Evolutionary conservation across 73 alveolate species (phyloP).

Genomic region (Paraurostyla sp.): DNA sequence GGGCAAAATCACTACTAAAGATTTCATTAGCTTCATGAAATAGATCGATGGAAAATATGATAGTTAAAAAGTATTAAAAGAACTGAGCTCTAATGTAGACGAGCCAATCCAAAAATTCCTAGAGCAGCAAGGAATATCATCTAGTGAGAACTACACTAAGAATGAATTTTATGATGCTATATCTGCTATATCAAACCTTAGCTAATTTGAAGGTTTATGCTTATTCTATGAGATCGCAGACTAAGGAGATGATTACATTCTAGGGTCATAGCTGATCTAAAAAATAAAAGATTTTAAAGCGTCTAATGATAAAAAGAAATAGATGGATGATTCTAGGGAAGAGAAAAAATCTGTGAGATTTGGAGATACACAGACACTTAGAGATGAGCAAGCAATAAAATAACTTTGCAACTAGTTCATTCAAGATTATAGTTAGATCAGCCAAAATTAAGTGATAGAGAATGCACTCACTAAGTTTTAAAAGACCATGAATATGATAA

Average conservation of each 20-base stretch:
- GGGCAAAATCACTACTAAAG: too few species aligned
- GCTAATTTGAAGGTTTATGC: background rate
- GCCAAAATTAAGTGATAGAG: background rate
- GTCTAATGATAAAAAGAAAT: background rate
- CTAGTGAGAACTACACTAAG: too few species aligned
- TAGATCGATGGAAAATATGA: too few species aligned
- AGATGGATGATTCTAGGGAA: background rate
- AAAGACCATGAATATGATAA: background rate
- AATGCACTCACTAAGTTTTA: background rate
- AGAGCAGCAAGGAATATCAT: too few species aligned
- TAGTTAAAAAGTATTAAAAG: too few species aligned
- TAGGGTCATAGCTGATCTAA: background rate
- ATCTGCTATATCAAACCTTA: background rate
- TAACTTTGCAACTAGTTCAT: background rate
- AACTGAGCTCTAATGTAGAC: too few species aligned
- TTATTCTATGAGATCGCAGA: background rate
- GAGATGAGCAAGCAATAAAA: slow-evolving; percentile 4
- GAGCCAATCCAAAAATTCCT: too few species aligned
- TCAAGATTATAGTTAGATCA: background rate
- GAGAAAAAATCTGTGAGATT: slow-evolving; percentile 32
- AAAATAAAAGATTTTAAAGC: background rate
- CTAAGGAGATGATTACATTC: background rate
- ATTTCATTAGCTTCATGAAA: too few species aligned
- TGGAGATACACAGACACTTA: background rate
- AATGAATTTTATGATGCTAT: too few species aligned